Conservation (phyloP, 805 yeast species). For the Schwanniomyces pseudopolymorphus region DNA sequence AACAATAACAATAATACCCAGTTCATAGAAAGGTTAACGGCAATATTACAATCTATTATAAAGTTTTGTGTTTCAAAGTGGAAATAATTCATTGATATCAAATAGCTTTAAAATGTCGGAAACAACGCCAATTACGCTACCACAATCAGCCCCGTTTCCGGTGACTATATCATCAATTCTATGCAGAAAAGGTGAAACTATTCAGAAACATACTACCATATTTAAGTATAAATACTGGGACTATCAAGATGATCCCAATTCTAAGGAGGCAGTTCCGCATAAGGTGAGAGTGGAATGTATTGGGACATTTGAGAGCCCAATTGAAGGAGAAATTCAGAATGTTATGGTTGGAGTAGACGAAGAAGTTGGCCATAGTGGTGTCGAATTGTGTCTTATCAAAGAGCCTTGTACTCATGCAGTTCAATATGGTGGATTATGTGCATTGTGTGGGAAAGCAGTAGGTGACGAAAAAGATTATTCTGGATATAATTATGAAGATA, state of each 20-base stretch:
- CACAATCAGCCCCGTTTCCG: constrained; percentile 67
- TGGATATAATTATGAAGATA: constrained; percentile 62
- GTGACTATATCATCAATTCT: constrained; percentile 56
- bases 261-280: constrained; percentile 40
- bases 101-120: constrained; percentile 22
- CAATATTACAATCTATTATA: background rate
- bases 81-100: background rate
- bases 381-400: constrained; percentile 51
- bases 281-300: constrained; percentile 63
- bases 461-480: constrained; percentile 70
- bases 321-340: constrained; percentile 62
- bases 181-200: constrained; percentile 43
- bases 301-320: constrained; percentile 80
- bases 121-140: constrained; percentile 52
- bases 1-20: background rate
- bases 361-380: constrained; percentile 49
- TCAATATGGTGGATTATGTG: constrained; percentile 94
- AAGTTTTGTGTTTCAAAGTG: background rate
- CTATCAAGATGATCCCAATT: constrained; percentile 53
- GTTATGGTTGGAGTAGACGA: constrained; percentile 59
- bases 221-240: constrained; percentile 69
- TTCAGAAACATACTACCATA: constrained; percentile 53
- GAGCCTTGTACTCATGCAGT: constrained; percentile 93
- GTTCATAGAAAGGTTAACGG: background rate
- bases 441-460: constrained; percentile 82